Conservation (phyloP, 176 grass and related monocot genomes). For the Rhynchospora tenuis region DNA sequence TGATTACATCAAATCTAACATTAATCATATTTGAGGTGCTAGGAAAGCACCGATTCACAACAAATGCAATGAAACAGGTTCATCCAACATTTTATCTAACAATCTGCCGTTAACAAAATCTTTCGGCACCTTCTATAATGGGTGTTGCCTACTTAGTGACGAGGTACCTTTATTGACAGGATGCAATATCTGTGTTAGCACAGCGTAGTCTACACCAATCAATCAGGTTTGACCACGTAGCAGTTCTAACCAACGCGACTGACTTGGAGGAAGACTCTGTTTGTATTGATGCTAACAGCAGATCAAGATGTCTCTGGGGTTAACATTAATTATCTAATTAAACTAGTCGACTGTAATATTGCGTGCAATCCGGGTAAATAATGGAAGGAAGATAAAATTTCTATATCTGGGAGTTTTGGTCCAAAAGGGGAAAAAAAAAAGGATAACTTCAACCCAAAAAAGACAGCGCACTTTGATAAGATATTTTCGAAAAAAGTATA, state of each 20-base stretch:
- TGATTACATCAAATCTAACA: not conserved
- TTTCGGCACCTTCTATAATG: not conserved
- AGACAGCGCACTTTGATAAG: not conserved
- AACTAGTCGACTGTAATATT: not conserved
- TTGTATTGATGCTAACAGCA: not conserved
- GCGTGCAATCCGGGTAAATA: not conserved
- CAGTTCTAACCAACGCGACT: not conserved
- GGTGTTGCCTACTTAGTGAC: slow-evolving; percentile 5
- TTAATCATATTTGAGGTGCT: not conserved
- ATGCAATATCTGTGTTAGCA: not conserved
- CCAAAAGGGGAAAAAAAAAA: not conserved
- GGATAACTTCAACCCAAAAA: not conserved
- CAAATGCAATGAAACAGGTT: not conserved
- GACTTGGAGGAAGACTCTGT: not conserved
- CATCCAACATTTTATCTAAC: not conserved
- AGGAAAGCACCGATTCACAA: not conserved
- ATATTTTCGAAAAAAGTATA: slow-evolving; percentile 11
- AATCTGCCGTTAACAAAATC: not conserved
- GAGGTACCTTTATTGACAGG: not conserved
- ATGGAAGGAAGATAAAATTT: not conserved
- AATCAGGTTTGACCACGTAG: not conserved
- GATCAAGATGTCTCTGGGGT: not conserved
- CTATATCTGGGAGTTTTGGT: not conserved
- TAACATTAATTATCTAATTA: not conserved
- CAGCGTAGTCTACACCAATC: not conserved